These are phyloP conservation scores for Sporothrix schenckii DNA, from an alignment of 2,329 filamentous ascomycete species.

Conservation along the genomic window DNA sequence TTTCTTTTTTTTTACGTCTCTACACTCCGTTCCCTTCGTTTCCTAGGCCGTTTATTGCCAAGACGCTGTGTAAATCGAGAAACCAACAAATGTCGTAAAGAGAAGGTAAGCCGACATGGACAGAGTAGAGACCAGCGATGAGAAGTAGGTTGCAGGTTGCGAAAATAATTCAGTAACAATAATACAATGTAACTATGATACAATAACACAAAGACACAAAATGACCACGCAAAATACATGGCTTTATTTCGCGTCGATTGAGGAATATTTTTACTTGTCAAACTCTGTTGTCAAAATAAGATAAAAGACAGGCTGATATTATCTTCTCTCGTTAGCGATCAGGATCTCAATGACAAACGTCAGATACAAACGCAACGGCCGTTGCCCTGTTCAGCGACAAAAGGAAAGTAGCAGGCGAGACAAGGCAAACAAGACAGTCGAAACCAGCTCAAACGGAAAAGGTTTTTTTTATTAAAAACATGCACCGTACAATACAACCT, in stretches of 20 bases:
- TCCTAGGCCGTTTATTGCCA: background rate
- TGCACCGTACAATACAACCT: too few species aligned
- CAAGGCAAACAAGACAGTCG: background rate
- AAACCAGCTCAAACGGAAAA: too few species aligned
- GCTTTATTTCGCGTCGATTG: too few species aligned
- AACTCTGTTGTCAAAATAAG: background rate
- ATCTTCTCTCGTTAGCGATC: background rate
- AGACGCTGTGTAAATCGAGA: background rate
- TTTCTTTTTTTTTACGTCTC: background rate
- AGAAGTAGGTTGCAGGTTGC: too few species aligned
- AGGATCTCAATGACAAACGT: background rate
- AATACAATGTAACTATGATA: too few species aligned
- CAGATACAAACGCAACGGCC: conserved; percentile 22
- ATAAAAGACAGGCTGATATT: too few species aligned
- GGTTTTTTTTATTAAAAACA: too few species aligned
- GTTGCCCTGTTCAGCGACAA: conserved; percentile 8
- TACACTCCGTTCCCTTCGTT: background rate
- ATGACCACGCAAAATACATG: too few species aligned
- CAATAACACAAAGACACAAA: too few species aligned
- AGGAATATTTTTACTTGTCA: too few species aligned
- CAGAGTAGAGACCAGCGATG: too few species aligned
- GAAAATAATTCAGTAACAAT: too few species aligned
- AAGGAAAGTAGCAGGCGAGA: background rate
- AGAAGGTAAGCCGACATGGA: background rate
- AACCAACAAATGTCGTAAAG: conserved; percentile 1